Evolutionary conservation across 129 eudicot species (phyloP), one percentile per base, ranked within the genome.

Genomic region (Flaveria robusta): DNA sequence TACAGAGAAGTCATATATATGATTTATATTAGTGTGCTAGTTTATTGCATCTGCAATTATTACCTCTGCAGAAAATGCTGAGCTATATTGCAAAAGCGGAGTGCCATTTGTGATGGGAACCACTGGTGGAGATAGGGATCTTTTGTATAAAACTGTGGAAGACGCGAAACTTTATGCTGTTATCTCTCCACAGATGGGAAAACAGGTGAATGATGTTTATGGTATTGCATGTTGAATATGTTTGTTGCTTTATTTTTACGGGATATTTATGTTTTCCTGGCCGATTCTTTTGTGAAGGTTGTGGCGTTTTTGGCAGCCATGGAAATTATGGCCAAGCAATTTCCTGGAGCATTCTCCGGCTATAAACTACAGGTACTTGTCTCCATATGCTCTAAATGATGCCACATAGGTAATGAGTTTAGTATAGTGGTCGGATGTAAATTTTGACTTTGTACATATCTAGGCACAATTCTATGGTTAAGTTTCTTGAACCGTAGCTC

Each of bases 151-250:
- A 72, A 88, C 92, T 74, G 98, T 93, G 13, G 76, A 82, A 20
- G 97, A 90, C n/a, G 81, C 95, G 1, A 88, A 86, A 41, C 85
- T 84, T 83, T 90, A 90, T 88, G 97, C 92, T 72, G 92, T 93
- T 52, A 93, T 93, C 74, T 93, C 98, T 41, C 97, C 98, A 29
- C 98, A 93, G 80, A 93, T 93, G 97, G 98, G 98, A 37, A 93
- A 90, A 80, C 98, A 93, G 97, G 98, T 93, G 71, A 76, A 55
- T 4, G 37, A 1, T 37, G 31, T 27, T 50, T 55, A 5, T 20
- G 15, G 26, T 39, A 55, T 49, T 68, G 29, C 31, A 45, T 68
- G 11, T 45, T 60, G 60, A 58, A 29, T 49, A n/a, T 20, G 5
- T 19, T 63, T 24, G 47, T 62, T 42, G n/a, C 5, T 50, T 18